Evolutionary conservation across 164 flowering plant species (phyloP).

Genomic region (Vitis vinifera): ASM3070453v1 NC_081809.1:22114501-22115000

Average conservation of each 20-base stretch:
- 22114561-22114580: too few relatives aligned
- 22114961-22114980: constrained; percentile 58
- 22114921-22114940: constrained; percentile 73
- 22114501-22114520: too few relatives aligned
- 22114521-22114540: too few relatives aligned
- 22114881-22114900: constrained; percentile 62
- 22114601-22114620: background rate
- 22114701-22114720: constrained; percentile 79
- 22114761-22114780: constrained; percentile 62
- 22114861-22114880: constrained; percentile 62
- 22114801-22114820: constrained; percentile 67
- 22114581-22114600: too few relatives aligned
- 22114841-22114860: constrained; percentile 60
- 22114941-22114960: constrained; percentile 69
- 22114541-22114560: too few relatives aligned
- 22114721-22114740: constrained; percentile 60
- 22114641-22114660: background rate
- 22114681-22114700: constrained; percentile 67
- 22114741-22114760: constrained; percentile 70
- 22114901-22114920: constrained; percentile 73
- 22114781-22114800: constrained; percentile 61
- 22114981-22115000: constrained; percentile 66
- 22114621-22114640: too few relatives aligned
- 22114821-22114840: constrained; percentile 72
- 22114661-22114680: background rate